These are phyloP conservation scores for Trichodelitschia bisporula DNA, from an alignment of 495 filamentous ascomycete species.

Conservation along the genomic window DNA sequence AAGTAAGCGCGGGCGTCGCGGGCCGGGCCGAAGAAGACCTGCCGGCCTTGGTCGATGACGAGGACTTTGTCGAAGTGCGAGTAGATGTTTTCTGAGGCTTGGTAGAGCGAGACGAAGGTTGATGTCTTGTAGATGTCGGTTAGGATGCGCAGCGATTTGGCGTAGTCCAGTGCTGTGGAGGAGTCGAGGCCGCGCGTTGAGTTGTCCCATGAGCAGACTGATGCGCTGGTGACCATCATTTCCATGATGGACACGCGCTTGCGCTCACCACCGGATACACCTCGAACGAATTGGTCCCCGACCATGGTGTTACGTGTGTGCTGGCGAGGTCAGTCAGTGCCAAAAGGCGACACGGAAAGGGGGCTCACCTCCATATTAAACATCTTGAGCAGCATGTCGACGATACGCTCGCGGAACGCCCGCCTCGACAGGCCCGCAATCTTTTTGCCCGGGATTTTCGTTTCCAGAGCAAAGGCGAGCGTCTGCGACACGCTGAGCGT, in stretches of 20 bases:
- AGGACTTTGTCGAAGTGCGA: conserved; percentile 70
- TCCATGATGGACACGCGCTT: conserved; percentile 55
- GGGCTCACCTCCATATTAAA: too few relatives aligned
- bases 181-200: conserved; percentile 64
- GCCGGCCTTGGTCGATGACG: conserved; percentile 51
- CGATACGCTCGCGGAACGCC: conserved; percentile 46
- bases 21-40: conserved; percentile 60
- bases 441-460: conserved; percentile 51
- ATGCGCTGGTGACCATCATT: conserved; percentile 45
- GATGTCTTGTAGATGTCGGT: conserved; percentile 59
- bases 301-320: conserved; percentile 64
- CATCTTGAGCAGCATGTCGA: conserved; percentile 51
- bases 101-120: conserved; percentile 62
- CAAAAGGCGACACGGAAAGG: too few relatives aligned
- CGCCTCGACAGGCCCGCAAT: conserved; percentile 36
- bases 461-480: conserved; percentile 58
- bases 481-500: conserved; percentile 69
- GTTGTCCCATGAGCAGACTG: conserved; percentile 63
- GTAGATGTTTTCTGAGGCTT: conserved; percentile 69
- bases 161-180: conserved; percentile 52
- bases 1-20: conserved; percentile 52
- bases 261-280: conserved; percentile 66
- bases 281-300: conserved; percentile 56
- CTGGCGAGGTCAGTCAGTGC: too few relatives aligned
- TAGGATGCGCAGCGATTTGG: conserved; percentile 49